Base-by-base conservation (phyloP, 2,329 filamentous ascomycete species). In the Xylaria sp. region DNA sequence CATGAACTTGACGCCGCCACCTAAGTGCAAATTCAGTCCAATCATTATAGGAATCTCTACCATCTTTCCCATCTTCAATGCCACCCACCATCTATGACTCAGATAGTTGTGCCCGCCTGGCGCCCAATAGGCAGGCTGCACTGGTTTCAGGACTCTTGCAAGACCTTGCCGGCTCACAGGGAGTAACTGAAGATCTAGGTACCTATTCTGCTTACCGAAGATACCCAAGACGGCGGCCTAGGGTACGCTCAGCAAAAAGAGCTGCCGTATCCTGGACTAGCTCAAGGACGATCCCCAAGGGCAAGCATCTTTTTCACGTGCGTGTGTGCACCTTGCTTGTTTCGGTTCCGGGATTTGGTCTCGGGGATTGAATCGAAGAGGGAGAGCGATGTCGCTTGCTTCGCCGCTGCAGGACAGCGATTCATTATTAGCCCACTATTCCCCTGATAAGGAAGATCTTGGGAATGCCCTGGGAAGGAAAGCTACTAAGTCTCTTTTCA, bases 261-360 rank as follows among this genome's bases (percentile, higher is more conserved):
- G 17, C 51, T 27, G 39, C 33, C 4, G 25, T 53, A 53, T 22
- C 50, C 50, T 22, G 22, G 49, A 11, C 27, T 53, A 53, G 58
- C 25, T 45, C 47, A n/a, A 36, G 59, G 59, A 39, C 39, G 59
- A 61, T 61, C 59, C 27, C 42, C 20, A 45, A 11, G 17, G 42
- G 20, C 20, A 54, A 53, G 42, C 39, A 54, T 50, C 51, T 62
- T 20, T 51, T 33, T 54, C 33, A 42, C 36, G 36, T 55, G 36
- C 11, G 15, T 31, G 27, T 29, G 25, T n/a, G 29, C 33, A n/a
- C 15, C 15, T 33, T 51, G 25, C 31, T 36, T 56, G 45, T 50
- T 62, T 50, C 55, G 54, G 62, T 50, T 50, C 33, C 66, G 66
- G 66, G 66, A 68, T 66, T 66, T 68, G 66, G 22, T 66, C 42